Evolutionary conservation across 257 asterid genomes (phyloP), one percentile per base, ranked within the genome.

Genomic region (Petunia secreta): DNA sequence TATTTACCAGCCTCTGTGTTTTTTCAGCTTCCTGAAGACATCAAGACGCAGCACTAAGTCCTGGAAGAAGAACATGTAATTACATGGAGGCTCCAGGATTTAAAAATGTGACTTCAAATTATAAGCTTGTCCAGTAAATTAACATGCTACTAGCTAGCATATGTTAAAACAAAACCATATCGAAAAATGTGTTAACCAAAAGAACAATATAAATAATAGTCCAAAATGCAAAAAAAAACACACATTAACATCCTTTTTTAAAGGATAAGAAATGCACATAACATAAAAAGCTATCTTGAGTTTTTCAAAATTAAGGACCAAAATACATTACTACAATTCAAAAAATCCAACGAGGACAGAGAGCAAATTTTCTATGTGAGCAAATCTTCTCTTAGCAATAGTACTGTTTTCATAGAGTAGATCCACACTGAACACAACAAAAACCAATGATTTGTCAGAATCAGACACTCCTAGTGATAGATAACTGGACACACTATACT

Each of bases 1-100:
- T 85, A 85, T 94, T 94, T 63, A 94, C 63, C 98, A 93, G 58
- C 98, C 25, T 25, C 81, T 85, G 88, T 93, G 98, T 52, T 79
- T 86, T 63, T 91, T 93, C 57, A 93, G 92, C 86, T 88, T 91
- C 79, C 87, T 83, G 38, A 85, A 85, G 80, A 91, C 63, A 88
- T 91, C 94, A 71, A 95, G 85, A 59, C 93, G 98, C 66, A 89
- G 89, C 83, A 95, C 93, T 79, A 95, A 90, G 87, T 92, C 93
- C 98, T 95, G 63, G 10, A 15, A 58, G 36, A 59, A 59, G 11
- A 59, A 59, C 13, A 6, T 25, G 10, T 59, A 59, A 59, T 59
- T 16, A 59, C 16, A 59, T 59, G 38, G 64, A 59, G 64, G 10
- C 38, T 59, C 64, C 38, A 2, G 64, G 3, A n/a, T 6, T 59